Base-by-base conservation (phyloP, 2,329 filamentous ascomycete genomes). In the Cladosporium sp. region DNA sequence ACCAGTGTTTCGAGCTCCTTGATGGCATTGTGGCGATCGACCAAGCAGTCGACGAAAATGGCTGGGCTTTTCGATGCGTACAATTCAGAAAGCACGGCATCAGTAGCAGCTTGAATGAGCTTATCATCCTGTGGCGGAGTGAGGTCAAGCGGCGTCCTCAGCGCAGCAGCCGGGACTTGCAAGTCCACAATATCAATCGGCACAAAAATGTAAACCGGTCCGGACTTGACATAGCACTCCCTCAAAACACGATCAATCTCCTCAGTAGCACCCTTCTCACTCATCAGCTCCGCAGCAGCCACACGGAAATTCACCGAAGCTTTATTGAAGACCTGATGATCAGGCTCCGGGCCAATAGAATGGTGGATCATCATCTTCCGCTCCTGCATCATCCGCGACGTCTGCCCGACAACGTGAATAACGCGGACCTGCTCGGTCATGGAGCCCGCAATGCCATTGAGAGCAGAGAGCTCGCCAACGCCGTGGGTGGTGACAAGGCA, bases 401-500 rank as follows among this genome's bases (percentile, higher is more conserved):
- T 82, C 68, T 82, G 80, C 0, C 80, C 80, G 11, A 83, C 81
- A 1, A 83, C 75, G 68, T 83, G 81, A 18, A 83, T 78, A 8
- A 82, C 69, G 52, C 80, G 80, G 24, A 82, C 79, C 11, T 78
- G 74, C 68, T 83, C 81, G 8, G 77, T 78, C 72, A 79, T 77
- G 36, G 78, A 72, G 2, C 81, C 81, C 2, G 80, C 79, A 26
- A 83, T 74, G 24, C 78, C 81, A 66, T 83, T 83, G 6, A 83
- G 67, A 0, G 81, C 81, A 49, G 77, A 80, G 5, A 83, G 70
- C 68, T 83, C 81, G 24, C 86, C 87, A 1, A 88, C 86, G 4
- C 86, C 87, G 70, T 87, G 87, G 0, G 86, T 87, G 0, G 87
- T 88, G 36, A 88, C 77, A 8, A 87, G 71, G 61, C 78, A 79